phyloP scores from a whole-genome alignment of 2,329 filamentous ascomycete species.

The Colletotrichum melonis region DNA sequence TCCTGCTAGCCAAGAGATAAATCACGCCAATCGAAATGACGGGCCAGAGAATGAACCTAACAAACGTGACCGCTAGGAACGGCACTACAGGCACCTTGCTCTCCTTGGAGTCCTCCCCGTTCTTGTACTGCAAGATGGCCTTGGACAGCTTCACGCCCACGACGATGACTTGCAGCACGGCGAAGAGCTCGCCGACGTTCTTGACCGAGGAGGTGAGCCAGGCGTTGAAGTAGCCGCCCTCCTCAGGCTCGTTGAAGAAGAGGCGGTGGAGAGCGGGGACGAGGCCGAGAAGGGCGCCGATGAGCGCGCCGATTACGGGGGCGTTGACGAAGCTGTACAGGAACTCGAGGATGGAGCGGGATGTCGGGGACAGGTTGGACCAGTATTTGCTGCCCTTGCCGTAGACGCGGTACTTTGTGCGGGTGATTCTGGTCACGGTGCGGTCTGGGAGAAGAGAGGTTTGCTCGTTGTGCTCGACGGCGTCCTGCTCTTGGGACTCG shows the following conservation, averaged over 20 bases:
- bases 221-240: conserved; percentile 73
- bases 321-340: conserved; percentile 67
- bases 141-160: conserved; percentile 74
- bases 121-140: conserved; percentile 49
- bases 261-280: conserved; percentile 67
- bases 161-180: conserved; percentile 72
- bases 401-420: conserved; percentile 5
- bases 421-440: conserved; percentile 45
- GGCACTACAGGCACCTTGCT: conserved; percentile 54
- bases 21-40: conserved; percentile 58
- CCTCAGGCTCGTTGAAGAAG: conserved; percentile 68
- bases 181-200: conserved; percentile 73
- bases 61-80: conserved; percentile 61
- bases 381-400: conserved; percentile 22
- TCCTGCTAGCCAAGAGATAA: conserved; percentile 64
- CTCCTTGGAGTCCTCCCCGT: conserved; percentile 44
- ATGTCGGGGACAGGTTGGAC: conserved; percentile 6
- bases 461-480: conserved; percentile 24
- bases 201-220: conserved; percentile 73
- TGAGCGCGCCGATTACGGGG: conserved; percentile 68
- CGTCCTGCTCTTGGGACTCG: conserved; percentile 27
- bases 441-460: conserved; percentile 27
- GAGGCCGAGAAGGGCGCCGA: conserved; percentile 70
- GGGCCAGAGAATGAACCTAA: conserved; percentile 73
- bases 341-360: conserved; percentile 49